Evolutionary conservation across 441 rosid species (phyloP), one percentile per base, ranked within the genome.

Genomic region (Syzygium malaccense): DNA sequence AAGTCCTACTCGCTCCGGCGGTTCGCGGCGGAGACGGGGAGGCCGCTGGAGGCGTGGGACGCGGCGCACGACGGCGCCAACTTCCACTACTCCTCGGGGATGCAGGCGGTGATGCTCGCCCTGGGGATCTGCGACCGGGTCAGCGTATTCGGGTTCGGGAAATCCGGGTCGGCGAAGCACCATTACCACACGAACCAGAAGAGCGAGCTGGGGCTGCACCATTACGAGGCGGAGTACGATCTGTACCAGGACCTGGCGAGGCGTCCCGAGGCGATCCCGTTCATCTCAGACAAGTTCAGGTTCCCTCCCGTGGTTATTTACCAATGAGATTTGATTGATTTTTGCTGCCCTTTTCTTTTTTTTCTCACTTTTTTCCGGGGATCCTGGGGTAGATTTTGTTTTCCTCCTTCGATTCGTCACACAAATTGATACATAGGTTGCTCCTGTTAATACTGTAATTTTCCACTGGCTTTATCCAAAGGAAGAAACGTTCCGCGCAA

Each of bases 81-180:
- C 95, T 98, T 98, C 89, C 99, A 98, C 85, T 98, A 98, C 93
- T 96, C 99, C 0, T 98, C 99, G 19, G 99, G 99, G 62, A 93
- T 96, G 94, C 99, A 98, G 78, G 99, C 99, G 55, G 94, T 95
- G 62, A 94, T 95, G 97, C 93, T 98, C 28, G 95, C 99, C 1
- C 88, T 93, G 20, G 99, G 99, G 55, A 88, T 96, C 30, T 98
- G 99, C 86, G 97, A 98, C 66, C 91, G 90, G 91, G 99, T 96
- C 64, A 90, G 96, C 23, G 53, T 98, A 9, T 96, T 97, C 58
- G 99, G 99, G 55, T 97, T 95, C 87, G 99, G 99, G 88, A 97
- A 97, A 91, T 92, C 92, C 41, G 90, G 88, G 87, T 90, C 89
- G 3, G 95, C 96, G 2, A 96, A 95, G 93, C 99, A 98, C 57